Evolutionary conservation across 176 grass and related monocot genomes (phyloP).

Genomic region (Saccharum officinarum): DNA sequence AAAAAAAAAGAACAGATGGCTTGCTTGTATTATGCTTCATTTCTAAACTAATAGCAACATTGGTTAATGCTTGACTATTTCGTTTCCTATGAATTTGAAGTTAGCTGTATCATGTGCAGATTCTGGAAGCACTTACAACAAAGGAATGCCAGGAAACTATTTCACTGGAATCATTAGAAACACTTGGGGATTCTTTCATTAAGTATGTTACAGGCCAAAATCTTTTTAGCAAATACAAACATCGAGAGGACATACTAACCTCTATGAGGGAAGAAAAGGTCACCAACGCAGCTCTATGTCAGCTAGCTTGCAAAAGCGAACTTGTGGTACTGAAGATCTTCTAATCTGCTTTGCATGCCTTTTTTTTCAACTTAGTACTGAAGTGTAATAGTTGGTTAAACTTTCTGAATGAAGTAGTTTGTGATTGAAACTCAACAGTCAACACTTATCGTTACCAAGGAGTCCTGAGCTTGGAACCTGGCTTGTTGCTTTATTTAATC

Average conservation of each 20-base stretch:
- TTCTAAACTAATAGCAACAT: not conserved
- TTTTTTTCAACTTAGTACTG: not conserved
- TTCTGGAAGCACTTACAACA: conserved; percentile 80
- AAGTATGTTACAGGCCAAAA: conserved; percentile 67
- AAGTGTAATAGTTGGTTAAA: not conserved
- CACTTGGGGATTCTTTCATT: conserved; percentile 86
- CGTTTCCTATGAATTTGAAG: not conserved
- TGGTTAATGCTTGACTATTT: conserved; percentile 5
- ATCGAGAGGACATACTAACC: conserved; percentile 70
- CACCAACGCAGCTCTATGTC: conserved; percentile 62
- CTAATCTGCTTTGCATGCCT: conserved; percentile 3
- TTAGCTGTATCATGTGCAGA: conserved; percentile 32
- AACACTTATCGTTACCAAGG: not conserved
- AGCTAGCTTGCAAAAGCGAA: conserved; percentile 41
- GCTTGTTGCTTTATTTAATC: not conserved
- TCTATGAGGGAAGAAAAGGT: conserved; percentile 54
- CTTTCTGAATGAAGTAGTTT: not conserved
- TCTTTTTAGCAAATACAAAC: conserved; percentile 63
- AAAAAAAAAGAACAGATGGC: not conserved
- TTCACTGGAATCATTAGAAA: conserved; percentile 84
- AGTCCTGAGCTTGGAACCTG: not conserved
- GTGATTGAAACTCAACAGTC: not conserved
- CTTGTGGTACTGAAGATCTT: conserved; percentile 48
- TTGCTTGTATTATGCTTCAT: conserved; percentile 3
- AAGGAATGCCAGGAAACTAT: conserved; percentile 76